phyloP scores from a whole-genome alignment of 495 filamentous ascomycete species.

The Massariosphaeria phaeospora region DNA sequence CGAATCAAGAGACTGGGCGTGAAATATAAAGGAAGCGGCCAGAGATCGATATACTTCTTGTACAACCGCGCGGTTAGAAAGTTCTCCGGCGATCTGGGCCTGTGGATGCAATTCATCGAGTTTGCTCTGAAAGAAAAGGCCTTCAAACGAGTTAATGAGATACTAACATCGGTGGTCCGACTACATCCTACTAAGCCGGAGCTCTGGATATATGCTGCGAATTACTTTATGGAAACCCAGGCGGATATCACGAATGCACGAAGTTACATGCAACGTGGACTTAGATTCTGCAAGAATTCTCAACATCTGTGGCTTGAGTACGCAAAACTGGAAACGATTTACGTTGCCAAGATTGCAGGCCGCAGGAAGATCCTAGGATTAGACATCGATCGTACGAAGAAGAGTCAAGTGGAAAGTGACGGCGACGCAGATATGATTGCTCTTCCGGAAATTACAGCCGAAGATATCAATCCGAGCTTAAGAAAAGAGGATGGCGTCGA shows the following conservation, averaged over 20 bases:
- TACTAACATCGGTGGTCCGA: constrained; percentile 71
- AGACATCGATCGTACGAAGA: constrained; percentile 46
- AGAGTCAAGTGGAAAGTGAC: constrained; percentile 39
- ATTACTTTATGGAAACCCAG: constrained; percentile 65
- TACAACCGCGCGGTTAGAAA: constrained; percentile 82
- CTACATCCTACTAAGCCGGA: constrained; percentile 79
- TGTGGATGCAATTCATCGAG: constrained; percentile 92
- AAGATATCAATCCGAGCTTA: constrained; percentile 60
- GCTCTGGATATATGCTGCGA: constrained; percentile 83
- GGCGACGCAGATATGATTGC: constrained; percentile 53
- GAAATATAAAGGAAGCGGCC: constrained; percentile 57
- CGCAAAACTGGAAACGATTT: constrained; percentile 85
- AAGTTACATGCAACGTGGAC: constrained; percentile 81
- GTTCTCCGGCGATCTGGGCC: constrained; percentile 70
- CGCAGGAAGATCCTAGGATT: constrained; percentile 65
- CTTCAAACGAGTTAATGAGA: constrained; percentile 69
- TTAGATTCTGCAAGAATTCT: constrained; percentile 76
- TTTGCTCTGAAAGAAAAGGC: constrained; percentile 73
- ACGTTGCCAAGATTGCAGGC: constrained; percentile 71
- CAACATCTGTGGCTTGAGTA: constrained; percentile 81
- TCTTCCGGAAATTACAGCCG: constrained; percentile 58
- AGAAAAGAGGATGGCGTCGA: constrained; percentile 50
- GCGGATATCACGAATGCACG: constrained; percentile 81
- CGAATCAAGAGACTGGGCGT: constrained; percentile 74
- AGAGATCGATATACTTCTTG: constrained; percentile 79